Evolutionary conservation across 495 filamentous ascomycete genomes (phyloP).

Genomic region (Penicillium soppii): DNA sequence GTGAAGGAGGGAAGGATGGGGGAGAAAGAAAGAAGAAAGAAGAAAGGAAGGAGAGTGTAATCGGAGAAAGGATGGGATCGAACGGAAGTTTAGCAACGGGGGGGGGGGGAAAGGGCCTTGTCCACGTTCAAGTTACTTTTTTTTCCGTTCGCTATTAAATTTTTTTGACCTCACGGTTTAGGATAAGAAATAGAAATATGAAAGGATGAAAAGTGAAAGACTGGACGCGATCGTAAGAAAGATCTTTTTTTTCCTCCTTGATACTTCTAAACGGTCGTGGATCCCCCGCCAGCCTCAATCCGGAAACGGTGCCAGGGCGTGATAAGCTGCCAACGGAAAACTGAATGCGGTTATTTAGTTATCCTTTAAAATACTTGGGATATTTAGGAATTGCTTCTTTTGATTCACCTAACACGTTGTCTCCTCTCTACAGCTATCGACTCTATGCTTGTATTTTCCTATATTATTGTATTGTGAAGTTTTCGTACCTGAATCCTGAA

Average conservation of each 20-base stretch:
- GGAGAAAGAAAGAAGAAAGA: slow-evolving; percentile 23
- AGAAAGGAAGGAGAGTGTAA: slow-evolving; percentile 17
- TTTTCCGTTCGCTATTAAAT: slow-evolving; percentile 10
- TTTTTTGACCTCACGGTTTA: slow-evolving; percentile 5
- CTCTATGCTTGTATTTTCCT: no score
- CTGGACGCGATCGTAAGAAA: slow-evolving; percentile 4
- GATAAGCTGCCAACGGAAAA: slow-evolving; percentile 26
- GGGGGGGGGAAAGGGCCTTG: slow-evolving; percentile 1
- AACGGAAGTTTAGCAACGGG: slow-evolving; percentile 9
- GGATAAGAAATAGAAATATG: background rate
- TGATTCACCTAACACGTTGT: background rate
- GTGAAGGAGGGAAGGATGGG: slow-evolving; percentile 20
- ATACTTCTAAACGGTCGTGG: slow-evolving; percentile 27
- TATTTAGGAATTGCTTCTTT: background rate
- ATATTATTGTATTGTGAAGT: no score
- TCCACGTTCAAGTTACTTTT: slow-evolving; percentile 15
- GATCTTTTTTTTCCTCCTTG: background rate
- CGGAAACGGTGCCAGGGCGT: slow-evolving; percentile 35
- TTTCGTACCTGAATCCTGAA: no score
- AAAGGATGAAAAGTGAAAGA: background rate
- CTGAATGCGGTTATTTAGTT: slow-evolving; percentile 3
- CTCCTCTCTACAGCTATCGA: no score
- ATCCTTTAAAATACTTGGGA: background rate
- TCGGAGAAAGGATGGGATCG: slow-evolving; percentile 27
- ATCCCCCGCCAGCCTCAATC: slow-evolving; percentile 42